Evolutionary conservation across 768 basidiomycete genomes (phyloP), one percentile per base, ranked within the genome.

Genomic region (Psilocybe cyanescens): DNA sequence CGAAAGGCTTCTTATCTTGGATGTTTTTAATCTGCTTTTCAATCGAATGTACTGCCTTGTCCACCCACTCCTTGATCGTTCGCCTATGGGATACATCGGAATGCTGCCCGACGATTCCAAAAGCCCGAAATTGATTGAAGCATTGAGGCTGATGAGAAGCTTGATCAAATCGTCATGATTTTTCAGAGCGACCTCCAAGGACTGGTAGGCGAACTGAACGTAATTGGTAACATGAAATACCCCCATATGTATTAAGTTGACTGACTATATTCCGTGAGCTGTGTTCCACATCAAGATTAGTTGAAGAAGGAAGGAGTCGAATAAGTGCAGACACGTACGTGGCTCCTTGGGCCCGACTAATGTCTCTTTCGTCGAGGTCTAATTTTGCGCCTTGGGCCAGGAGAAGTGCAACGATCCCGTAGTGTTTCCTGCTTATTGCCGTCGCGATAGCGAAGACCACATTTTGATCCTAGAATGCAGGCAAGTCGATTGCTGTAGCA

Each of bases 341-440:
- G 37, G 69, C 63, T 17, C 74, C 73, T 31, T 70, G 65, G 3
- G 76, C 74, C 17, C 69, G 67, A 28, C 70, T 74, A 12, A 80
- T 59, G 57, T 80, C 78, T 17, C 76, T 75, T 47, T 75, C 75
- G 0, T 70, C 67, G 0, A 78, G 66, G 1, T 63, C 60, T 30
- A 79, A n/a, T 58, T 79, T 80, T 3, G 71, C 80, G 2, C 79
- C 81, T 63, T 80, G 70, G 1, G 81, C 79, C 14, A 80, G 62
- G n/a, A 82, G 59, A 6, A 76, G 61, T 0, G 76, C 75, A 1
- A 82, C 33, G 50, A 76, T 74, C 2, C 76, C 71, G 60, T 79
- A 79, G 39, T 75, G 64, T 11, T 70, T 60, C 30, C 62, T 62
- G 14, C 62, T 55, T 12, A 81, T 68, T 6, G 81, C 80, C 28